Evolutionary conservation across 2,329 filamentous ascomycete genomes (phyloP).

Genomic region (Ophiostoma montium): DNA sequence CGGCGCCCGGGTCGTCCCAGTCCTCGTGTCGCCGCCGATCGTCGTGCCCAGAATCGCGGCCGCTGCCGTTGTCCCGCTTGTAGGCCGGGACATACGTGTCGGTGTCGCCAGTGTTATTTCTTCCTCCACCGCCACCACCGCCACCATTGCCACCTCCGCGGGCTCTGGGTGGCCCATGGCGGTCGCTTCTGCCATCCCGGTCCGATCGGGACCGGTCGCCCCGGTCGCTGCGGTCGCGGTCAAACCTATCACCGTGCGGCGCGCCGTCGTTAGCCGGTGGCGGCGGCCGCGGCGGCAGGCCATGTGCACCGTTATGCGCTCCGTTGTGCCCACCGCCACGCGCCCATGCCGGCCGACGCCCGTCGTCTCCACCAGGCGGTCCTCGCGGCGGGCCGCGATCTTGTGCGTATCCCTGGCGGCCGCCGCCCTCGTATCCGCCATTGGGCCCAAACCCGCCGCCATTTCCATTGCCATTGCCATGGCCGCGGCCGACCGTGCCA

Average conservation of each 20-base stretch:
- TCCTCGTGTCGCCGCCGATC: slow-evolving; percentile 27
- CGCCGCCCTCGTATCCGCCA: slow-evolving; percentile 22
- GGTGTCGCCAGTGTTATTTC: slow-evolving; percentile 17
- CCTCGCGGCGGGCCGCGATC: slow-evolving; percentile 1
- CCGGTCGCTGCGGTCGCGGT: slow-evolving; percentile 10
- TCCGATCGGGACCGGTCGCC: not conserved
- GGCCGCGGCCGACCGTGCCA: slow-evolving; percentile 71
- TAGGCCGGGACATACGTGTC: slow-evolving; percentile 39
- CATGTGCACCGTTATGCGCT: too few relatives aligned
- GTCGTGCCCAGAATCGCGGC: slow-evolving; percentile 19
- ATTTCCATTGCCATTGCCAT: slow-evolving; percentile 31
- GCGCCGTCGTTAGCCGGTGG: slow-evolving; percentile 27
- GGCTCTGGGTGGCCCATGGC: slow-evolving; percentile 11
- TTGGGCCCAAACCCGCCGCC: slow-evolving; percentile 32
- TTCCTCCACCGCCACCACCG: slow-evolving; percentile 14
- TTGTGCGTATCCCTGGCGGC: slow-evolving; percentile 12
- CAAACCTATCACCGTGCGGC: slow-evolving; percentile 19
- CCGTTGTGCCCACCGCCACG: too few relatives aligned
- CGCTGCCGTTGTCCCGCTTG: slow-evolving; percentile 20
- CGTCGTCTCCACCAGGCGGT: slow-evolving; percentile 24
- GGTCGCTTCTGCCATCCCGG: slow-evolving; percentile 7
- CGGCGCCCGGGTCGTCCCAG: slow-evolving; percentile 25
- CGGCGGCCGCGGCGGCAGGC: slow-evolving; percentile 36
- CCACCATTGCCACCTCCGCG: too few relatives aligned
- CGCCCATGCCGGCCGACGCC: slow-evolving; percentile 38